Evolutionary conservation across 2,329 filamentous ascomycete species (phyloP).

Genomic region (Sarocladium strictum): DNA sequence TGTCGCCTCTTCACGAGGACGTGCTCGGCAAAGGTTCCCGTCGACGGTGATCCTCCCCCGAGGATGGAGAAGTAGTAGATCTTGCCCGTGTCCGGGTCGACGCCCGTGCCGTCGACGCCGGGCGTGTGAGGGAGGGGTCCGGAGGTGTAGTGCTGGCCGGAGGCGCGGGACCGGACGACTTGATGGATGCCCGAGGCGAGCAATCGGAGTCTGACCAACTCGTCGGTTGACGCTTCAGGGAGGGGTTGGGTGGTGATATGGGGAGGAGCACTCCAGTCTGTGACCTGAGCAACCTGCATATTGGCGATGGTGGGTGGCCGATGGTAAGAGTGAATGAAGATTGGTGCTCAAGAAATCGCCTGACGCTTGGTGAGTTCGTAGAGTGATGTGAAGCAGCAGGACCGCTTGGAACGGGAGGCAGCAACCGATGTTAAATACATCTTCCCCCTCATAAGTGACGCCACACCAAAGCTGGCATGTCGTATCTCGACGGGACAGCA

Average conservation of each 20-base stretch:
- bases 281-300: constrained; percentile 33
- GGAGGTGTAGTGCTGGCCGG: constrained; percentile 48
- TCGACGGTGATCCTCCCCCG: constrained; percentile 20
- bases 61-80: constrained; percentile 41
- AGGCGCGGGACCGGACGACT: constrained; percentile 46
- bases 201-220: constrained; percentile 42
- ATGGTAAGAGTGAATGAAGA: background rate
- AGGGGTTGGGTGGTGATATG: constrained; percentile 24
- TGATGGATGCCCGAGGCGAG: constrained; percentile 46
- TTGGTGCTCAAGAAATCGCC: background rate
- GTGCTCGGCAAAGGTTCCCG: constrained; percentile 39
- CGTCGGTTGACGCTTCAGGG: constrained; percentile 26
- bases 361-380: too few species aligned
- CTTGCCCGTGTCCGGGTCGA: constrained; percentile 35
- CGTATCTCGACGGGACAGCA: too few species aligned
- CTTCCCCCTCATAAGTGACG: background rate
- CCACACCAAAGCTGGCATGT: background rate
- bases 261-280: constrained; percentile 28
- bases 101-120: constrained; percentile 48
- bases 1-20: constrained; percentile 38
- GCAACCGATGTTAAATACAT: background rate
- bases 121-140: constrained; percentile 42
- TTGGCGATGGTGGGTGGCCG: constrained; percentile 13
- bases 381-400: too few species aligned
- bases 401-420: too few species aligned